Conservation (phyloP, 257 asterid genomes). For the Coffea eugenioides region DNA sequence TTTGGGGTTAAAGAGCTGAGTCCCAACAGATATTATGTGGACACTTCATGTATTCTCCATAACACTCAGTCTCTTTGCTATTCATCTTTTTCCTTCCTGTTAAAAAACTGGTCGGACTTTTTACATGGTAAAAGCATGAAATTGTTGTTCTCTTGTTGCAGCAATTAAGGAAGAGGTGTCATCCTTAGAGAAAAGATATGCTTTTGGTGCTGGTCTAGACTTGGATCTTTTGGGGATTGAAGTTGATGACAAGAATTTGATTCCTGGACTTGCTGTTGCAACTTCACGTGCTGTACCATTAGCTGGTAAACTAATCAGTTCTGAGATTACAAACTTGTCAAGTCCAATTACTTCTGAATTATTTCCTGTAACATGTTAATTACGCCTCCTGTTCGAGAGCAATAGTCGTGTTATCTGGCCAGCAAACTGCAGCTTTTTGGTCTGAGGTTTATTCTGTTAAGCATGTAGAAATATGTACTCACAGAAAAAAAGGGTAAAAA, state of each 20-base stretch:
- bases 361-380: neutral
- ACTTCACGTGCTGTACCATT: slow-evolving; percentile 81
- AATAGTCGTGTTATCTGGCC: neutral
- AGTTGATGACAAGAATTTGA: slow-evolving; percentile 60
- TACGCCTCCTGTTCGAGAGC: neutral
- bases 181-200: slow-evolving; percentile 49
- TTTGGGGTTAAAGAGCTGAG: neutral
- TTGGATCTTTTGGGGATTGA: slow-evolving; percentile 94
- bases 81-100: neutral
- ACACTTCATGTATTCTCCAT: neutral
- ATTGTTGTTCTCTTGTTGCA: slow-evolving; percentile 28
- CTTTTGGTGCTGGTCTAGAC: slow-evolving; percentile 79
- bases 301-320: slow-evolving; percentile 53
- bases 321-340: neutral
- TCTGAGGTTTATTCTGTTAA: neutral
- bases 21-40: neutral
- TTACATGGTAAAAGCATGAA: slow-evolving; percentile 11
- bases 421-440: neutral
- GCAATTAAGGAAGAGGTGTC: slow-evolving; percentile 79
- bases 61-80: neutral
- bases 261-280: slow-evolving; percentile 93
- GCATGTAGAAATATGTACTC: neutral
- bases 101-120: neutral
- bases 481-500: neutral
- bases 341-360: neutral